phyloP scores from a whole-genome alignment of 164 flowering plant genomes.

The Tinospora cordifolia region DNA sequence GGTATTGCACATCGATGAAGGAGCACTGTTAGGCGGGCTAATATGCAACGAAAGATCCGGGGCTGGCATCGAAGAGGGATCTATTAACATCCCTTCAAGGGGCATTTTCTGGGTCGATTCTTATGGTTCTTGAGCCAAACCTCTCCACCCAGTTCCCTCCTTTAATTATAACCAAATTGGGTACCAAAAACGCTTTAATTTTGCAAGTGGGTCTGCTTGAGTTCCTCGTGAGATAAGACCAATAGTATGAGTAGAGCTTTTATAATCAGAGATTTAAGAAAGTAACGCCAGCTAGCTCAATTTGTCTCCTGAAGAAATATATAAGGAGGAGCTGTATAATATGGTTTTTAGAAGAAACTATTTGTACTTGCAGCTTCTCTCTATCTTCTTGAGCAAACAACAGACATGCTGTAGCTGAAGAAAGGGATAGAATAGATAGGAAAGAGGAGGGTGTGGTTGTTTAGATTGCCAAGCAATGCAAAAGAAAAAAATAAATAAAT shows the following conservation, averaged over 20 bases:
- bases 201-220: background rate
- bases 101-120: conserved; percentile 23
- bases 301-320: background rate
- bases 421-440: conserved; percentile 1
- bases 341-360: background rate
- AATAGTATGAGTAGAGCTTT: background rate
- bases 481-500: conserved; percentile 4
- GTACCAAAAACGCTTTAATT: background rate
- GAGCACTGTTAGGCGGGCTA: conserved; percentile 40
- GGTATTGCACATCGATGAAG: conserved; percentile 21
- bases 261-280: background rate
- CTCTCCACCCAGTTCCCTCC: background rate
- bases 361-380: no score
- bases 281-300: background rate
- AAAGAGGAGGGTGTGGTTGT: conserved; percentile 9
- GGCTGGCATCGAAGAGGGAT: conserved; percentile 27
- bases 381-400: no score
- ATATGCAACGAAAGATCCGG: conserved; percentile 72
- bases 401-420: background rate
- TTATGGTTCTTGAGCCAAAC: background rate
- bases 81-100: conserved; percentile 35
- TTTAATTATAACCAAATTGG: background rate
- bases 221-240: background rate
- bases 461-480: background rate
- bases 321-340: background rate